Evolutionary conservation across 2,329 filamentous ascomycete species (phyloP), one percentile per base, ranked within the genome.

Genomic region (Calcarisporium arbuscula): DNA sequence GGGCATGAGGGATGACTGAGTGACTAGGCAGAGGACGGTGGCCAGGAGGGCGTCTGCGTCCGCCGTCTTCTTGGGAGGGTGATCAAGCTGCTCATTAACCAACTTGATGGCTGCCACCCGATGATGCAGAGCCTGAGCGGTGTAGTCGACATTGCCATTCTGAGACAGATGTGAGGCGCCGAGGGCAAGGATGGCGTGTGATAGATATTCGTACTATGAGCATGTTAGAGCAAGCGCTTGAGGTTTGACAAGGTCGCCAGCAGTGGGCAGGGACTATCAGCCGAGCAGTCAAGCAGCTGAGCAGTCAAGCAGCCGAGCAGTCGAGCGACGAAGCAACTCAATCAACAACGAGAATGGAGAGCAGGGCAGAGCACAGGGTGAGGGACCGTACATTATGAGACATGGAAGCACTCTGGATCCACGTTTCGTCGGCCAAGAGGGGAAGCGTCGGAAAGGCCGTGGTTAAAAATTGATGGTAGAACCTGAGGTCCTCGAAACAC

Each of bases 381-480:
- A 17, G n/a, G 18, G 8, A 17, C 41, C 50, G 44, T 37, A 62
- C 59, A 14, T 43, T 33, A 40, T 64, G 56, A 6, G 56, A 57
- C 37, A 64, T 51, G 19, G 51, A 43, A 4, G 56, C 57, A 2
- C 55, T 56, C 16, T 54, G 43, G 30, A 42, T 48, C 60, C 60
- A 64, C 0, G 61, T 40, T 6, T 48, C 44, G 5, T 50, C 50
- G 4, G 50, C 52, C 12, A 44, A 41, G 1, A 63, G 38, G 6
- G 60, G 61, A 8, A 62, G 35, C 2, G 58, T 55, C 3, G 59
- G 60, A 28, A 57, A 58, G 5, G 66, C 67, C 3, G 57, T 48
- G 1, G 63, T 52, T 10, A 72, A 43, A 39, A 71, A 72, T 41
- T 71, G 67, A 38, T 70, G 66, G 40, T 70, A 71, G 42, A 70